Percentiles rank a stretch among this genome's conserved stretches.
phyloP scores from a whole-genome alignment of 192 early-diverging fungal species.

The Gigaspora rosea region DNA sequence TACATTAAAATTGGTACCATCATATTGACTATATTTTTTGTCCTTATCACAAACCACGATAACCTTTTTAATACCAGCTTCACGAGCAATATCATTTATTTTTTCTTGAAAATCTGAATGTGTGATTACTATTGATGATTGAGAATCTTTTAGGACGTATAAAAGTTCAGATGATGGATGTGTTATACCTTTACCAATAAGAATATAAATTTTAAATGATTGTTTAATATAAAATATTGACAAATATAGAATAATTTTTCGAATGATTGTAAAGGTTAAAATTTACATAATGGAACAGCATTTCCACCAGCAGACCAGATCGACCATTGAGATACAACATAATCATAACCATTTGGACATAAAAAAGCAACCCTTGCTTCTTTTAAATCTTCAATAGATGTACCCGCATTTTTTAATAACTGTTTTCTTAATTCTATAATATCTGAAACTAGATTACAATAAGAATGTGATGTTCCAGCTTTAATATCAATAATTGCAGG shows the following conservation, averaged over 20 bases:
- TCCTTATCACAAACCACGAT: not conserved
- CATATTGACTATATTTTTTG: not conserved
- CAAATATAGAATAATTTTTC: not conserved
- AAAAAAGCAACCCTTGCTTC: conserved; percentile 43
- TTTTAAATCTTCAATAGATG: conserved; percentile 31
- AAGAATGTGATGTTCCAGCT: conserved; percentile 31
- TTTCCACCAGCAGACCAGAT: conserved; percentile 81
- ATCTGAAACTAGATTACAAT: conserved; percentile 38
- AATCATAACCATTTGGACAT: conserved; percentile 60
- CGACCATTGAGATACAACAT: conserved; percentile 70
- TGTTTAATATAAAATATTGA: not conserved
- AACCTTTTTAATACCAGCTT: conserved; percentile 6
- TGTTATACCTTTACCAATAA: conserved; percentile 46
- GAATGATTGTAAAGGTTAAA: not conserved
- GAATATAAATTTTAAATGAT: not conserved
- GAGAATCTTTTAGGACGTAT: conserved; percentile 72
- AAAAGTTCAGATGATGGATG: conserved; percentile 78
- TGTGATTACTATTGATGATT: conserved; percentile 59
- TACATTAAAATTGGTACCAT: conserved; percentile 4
- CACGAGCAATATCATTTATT: conserved; percentile 27
- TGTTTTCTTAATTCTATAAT: conserved; percentile 30
- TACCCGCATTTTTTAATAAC: conserved; percentile 26
- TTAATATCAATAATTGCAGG: conserved; percentile 41
- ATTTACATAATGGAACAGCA: conserved; percentile 75
- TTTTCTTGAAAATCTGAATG: conserved; percentile 53